phyloP scores from a whole-genome alignment of 139 green algal genomes.

The Helicosporidium sp. region DNA sequence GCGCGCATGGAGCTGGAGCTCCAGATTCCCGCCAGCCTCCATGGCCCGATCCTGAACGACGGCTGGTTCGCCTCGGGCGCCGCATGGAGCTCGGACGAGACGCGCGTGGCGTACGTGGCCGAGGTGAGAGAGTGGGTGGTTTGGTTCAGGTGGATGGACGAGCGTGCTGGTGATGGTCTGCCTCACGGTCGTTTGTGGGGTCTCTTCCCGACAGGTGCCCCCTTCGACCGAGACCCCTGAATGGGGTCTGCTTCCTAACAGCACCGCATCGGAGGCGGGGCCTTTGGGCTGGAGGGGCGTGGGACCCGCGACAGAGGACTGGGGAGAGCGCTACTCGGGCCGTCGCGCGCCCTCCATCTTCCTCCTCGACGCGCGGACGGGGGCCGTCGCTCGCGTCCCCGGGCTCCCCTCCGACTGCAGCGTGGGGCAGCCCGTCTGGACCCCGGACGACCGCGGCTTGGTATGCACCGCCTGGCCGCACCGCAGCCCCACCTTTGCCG shows the following conservation, averaged over 20 bases:
- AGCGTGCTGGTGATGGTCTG: no score
- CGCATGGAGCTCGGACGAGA: conserved; percentile 55
- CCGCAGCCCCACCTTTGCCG: conserved; percentile 34
- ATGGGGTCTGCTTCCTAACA: no score
- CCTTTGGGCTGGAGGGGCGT: conserved; percentile 47
- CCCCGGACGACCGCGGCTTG: conserved; percentile 4
- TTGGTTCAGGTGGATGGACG: no score
- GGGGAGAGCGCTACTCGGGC: conserved; percentile 68
- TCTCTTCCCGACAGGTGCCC: no score
- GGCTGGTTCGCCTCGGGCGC: conserved; percentile 49
- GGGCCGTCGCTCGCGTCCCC: conserved; percentile 14
- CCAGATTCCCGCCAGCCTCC: conserved; percentile 40
- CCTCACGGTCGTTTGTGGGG: no score
- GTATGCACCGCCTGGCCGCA: no score
- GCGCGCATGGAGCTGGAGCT: conserved; percentile 33
- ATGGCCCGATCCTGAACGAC: conserved; percentile 61
- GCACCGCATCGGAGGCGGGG: no score
- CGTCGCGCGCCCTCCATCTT: conserved; percentile 38
- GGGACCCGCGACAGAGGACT: conserved; percentile 48
- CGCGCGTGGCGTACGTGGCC: conserved; percentile 52
- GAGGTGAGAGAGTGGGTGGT: no score
- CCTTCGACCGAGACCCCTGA: conserved; percentile 18
- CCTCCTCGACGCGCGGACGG: conserved; percentile 31
- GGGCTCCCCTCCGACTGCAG: conserved; percentile 20
- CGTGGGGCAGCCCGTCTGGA: conserved; percentile 53